Conservation (phyloP, 2,329 filamentous ascomycete genomes). For the Corinectria fuckeliana region DNA sequence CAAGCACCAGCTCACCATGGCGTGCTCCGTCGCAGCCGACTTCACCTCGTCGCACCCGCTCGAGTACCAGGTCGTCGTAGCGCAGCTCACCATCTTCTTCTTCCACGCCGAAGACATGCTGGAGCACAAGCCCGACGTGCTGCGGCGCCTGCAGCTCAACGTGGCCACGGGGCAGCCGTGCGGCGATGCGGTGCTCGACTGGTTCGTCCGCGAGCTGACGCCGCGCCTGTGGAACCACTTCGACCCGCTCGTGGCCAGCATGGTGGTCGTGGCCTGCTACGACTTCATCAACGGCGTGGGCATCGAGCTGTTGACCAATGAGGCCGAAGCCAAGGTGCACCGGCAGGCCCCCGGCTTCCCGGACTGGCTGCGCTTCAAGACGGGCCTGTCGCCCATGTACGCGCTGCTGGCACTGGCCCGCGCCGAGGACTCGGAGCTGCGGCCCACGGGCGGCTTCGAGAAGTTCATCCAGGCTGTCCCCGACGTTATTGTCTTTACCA, state of each 20-base stretch:
- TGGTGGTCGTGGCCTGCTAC: constrained; percentile 25
- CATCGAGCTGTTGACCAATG: constrained; percentile 15
- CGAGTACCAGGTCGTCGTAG: constrained; percentile 10
- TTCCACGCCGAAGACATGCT: constrained; percentile 16
- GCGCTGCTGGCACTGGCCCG: constrained; percentile 12
- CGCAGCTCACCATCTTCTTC: constrained; percentile 15
- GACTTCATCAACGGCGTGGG: constrained; percentile 31
- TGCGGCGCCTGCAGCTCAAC: constrained; percentile 7
- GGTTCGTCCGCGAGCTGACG: constrained; percentile 9
- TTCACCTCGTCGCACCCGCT: constrained; percentile 12
- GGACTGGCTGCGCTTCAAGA: constrained; percentile 20
- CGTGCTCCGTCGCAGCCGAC: constrained; percentile 17
- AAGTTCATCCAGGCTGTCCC: constrained; percentile 13
- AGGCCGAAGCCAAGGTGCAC: not conserved
- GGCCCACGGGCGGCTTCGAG: constrained; percentile 9
- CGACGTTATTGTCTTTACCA: constrained; percentile 17
- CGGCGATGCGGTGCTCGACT: constrained; percentile 13
- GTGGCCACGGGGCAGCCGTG: not conserved
- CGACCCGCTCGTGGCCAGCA: constrained; percentile 11
- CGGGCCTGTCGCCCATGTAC: constrained; percentile 19
- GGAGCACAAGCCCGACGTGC: not conserved
- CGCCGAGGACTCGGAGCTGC: not conserved
- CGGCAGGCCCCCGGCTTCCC: constrained; percentile 8
- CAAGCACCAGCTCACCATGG: constrained; percentile 15
- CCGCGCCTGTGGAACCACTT: constrained; percentile 5